Conservation (phyloP, 2,329 filamentous ascomycete genomes). For the Eutypa lata region DNA sequence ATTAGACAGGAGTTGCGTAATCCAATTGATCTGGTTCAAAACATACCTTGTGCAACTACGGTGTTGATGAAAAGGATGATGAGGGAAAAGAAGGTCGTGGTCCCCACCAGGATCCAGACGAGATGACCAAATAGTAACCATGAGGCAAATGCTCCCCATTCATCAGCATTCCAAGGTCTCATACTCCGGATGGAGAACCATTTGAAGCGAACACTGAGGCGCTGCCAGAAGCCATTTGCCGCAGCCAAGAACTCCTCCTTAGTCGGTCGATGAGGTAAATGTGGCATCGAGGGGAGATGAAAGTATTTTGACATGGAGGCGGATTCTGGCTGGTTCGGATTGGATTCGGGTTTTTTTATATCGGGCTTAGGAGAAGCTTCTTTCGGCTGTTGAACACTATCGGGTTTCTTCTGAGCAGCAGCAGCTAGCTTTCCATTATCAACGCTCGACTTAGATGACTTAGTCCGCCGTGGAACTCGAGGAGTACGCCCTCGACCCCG, state of each 20-base stretch:
- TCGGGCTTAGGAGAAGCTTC: conserved; percentile 11
- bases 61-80: conserved; percentile 91
- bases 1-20: conserved; percentile 12
- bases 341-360: conserved; percentile 16
- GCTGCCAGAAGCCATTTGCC: conserved; percentile 88
- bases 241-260: conserved; percentile 92
- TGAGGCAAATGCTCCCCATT: conserved; percentile 90
- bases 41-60: conserved; percentile 83
- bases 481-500: conserved; percentile 17
- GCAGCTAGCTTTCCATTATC: conserved; percentile 13
- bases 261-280: conserved; percentile 81
- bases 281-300: conserved; percentile 50
- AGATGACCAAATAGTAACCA: conserved; percentile 94
- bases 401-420: conserved; percentile 15
- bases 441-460: conserved; percentile 28
- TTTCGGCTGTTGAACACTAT: conserved; percentile 9
- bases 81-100: conserved; percentile 94
- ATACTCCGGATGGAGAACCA: conserved; percentile 96
- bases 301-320: conserved; percentile 58
- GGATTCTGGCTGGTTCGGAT: conserved; percentile 40
- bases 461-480: conserved; percentile 24
- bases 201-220: conserved; percentile 88
- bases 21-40: not conserved
- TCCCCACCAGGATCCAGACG: conserved; percentile 93
- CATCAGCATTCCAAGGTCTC: conserved; percentile 91